Percentiles rank a stretch among this genome's conserved stretches.
Conservation (phyloP, 1,284 basidiomycete genomes). For the Leccinum pachyderme region DNA sequence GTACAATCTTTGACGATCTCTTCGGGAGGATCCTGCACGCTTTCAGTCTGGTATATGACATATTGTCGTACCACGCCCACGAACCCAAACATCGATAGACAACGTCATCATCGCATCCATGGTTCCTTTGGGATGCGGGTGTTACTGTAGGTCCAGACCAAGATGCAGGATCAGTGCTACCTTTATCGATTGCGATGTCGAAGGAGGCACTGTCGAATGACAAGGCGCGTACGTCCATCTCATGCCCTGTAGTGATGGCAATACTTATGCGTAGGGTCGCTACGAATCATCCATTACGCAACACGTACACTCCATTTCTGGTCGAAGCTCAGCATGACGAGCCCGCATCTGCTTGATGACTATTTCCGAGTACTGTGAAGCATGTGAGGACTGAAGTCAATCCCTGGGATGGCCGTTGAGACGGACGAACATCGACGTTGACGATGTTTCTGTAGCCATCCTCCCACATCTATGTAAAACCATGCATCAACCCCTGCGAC, state of each 20-base stretch:
- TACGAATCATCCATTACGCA: not conserved
- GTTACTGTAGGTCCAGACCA: not conserved
- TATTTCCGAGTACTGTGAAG: constrained; percentile 70
- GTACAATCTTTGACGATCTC: constrained; percentile 76
- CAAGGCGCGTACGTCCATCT: constrained; percentile 84
- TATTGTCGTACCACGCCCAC: constrained; percentile 20
- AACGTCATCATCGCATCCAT: constrained; percentile 95
- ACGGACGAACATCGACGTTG: constrained; percentile 71
- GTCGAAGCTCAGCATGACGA: constrained; percentile 52
- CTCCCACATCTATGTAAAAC: constrained; percentile 74
- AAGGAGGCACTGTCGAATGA: constrained; percentile 67
- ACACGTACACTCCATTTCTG: constrained; percentile 75
- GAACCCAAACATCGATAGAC: constrained; percentile 87
- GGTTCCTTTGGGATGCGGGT: constrained; percentile 49
- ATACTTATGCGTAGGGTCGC: not conserved
- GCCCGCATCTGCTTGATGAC: constrained; percentile 80
- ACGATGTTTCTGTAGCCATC: constrained; percentile 84
- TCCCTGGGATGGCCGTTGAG: not conserved
- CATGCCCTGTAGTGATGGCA: constrained; percentile 57
- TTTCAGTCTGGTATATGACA: constrained; percentile 1
- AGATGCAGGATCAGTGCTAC: constrained; percentile 31
- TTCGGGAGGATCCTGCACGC: constrained; percentile 71
- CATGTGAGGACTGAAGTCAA: constrained; percentile 1
- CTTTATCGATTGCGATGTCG: constrained; percentile 91
- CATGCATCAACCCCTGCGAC: constrained; percentile 1